phyloP scores from a whole-genome alignment of 768 basidiomycete genomes.

The Podaxis sp. region DNA sequence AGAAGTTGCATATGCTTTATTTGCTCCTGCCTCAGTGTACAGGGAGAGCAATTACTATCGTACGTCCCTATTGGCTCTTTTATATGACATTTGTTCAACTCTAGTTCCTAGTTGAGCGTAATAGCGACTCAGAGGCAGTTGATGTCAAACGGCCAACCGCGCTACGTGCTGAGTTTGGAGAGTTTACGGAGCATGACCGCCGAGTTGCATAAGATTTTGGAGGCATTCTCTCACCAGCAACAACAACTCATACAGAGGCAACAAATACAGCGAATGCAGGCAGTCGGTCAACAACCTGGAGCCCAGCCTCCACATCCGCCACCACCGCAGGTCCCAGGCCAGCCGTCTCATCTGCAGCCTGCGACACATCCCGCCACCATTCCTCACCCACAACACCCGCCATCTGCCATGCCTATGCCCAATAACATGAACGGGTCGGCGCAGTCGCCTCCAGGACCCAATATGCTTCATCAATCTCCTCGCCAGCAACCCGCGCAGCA shows the following conservation, averaged over 20 bases:
- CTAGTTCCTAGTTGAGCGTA: constrained; percentile 37
- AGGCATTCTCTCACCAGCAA: constrained; percentile 25
- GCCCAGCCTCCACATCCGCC: constrained; percentile 12
- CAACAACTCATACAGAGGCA: constrained; percentile 17
- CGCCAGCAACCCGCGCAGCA: constrained; percentile 15
- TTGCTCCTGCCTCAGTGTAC: constrained; percentile 45
- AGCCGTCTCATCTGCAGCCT: constrained; percentile 11
- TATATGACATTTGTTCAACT: constrained; percentile 6
- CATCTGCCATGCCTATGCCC: constrained; percentile 8
- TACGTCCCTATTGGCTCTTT: constrained; percentile 31
- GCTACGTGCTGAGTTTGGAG: constrained; percentile 38
- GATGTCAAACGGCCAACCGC: constrained; percentile 37
- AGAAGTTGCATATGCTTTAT: constrained; percentile 46
- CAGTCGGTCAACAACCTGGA: constrained; percentile 16
- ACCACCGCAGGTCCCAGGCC: constrained; percentile 12
- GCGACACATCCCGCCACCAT: background rate
- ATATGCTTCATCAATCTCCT: constrained; percentile 9
- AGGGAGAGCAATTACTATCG: constrained; percentile 53
- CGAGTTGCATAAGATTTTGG: constrained; percentile 45
- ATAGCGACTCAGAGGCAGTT: constrained; percentile 44
- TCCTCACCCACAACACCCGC: constrained; percentile 9
- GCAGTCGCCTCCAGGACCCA: constrained; percentile 15
- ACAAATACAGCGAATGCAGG: constrained; percentile 17
- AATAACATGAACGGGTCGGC: constrained; percentile 16
- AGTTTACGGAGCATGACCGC: constrained; percentile 43